Evolutionary conservation across 345 rosid species (phyloP).

Genomic region (Eucalyptus sideroxylon): DNA sequence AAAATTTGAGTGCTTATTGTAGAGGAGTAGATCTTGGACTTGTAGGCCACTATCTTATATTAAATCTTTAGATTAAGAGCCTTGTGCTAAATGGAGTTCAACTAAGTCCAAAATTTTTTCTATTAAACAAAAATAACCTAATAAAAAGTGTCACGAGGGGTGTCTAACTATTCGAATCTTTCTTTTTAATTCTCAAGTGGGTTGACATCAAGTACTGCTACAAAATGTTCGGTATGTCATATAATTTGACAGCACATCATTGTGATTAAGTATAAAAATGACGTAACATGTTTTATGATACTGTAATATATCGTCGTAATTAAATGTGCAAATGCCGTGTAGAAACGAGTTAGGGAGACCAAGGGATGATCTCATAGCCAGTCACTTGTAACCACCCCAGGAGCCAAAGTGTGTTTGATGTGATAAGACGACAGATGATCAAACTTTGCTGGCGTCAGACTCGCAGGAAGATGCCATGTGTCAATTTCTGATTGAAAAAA

Average conservation of each 20-base stretch:
- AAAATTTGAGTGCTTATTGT: neutral
- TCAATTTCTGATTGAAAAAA: neutral
- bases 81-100: neutral
- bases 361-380: neutral
- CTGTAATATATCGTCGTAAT: neutral
- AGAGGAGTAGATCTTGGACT: neutral
- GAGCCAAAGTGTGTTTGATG: neutral
- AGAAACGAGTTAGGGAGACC: neutral
- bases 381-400: neutral
- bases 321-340: neutral
- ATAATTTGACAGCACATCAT: neutral
- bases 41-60: neutral
- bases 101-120: neutral
- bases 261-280: neutral
- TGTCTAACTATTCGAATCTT: neutral
- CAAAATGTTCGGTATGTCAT: neutral
- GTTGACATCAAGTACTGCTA: neutral
- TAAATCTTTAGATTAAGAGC: too few species aligned
- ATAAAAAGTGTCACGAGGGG: fast-evolving
- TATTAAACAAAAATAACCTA: neutral
- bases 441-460: neutral
- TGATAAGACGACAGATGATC: neutral
- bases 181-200: neutral
- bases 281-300: neutral
- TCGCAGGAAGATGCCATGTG: neutral